These are phyloP conservation scores for barrel medic (Medicago truncatula) DNA, from an alignment of 306 rosid genomes.

Conservation along the genomic window MtrunA17r5.0-ANR NC_053043.1:6565501-6566000, in stretches of 20 bases:
- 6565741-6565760: not conserved
- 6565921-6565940: not conserved
- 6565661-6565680: too few relatives aligned
- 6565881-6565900: not conserved
- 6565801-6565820: not conserved
- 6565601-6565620: not conserved
- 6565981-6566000: slow-evolving; percentile 85
- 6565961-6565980: slow-evolving; percentile 78
- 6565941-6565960: slow-evolving; percentile 46
- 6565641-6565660: not conserved
- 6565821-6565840: not conserved
- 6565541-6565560: not conserved
- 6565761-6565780: not conserved
- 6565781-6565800: not conserved
- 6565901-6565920: not conserved
- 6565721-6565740: not conserved
- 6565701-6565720: not conserved
- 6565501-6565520: too few relatives aligned
- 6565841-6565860: not conserved
- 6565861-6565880: slow-evolving; percentile 1
- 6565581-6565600: not conserved
- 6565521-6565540: not conserved
- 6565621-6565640: too few relatives aligned
- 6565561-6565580: too few relatives aligned
- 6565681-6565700: not conserved